A percentile compares a stretch with the other conserved stretches of the same genome.
These are phyloP conservation scores for Ceratocystis variospora DNA, from an alignment of 2,329 filamentous ascomycete species.

Conservation along the genomic window DNA sequence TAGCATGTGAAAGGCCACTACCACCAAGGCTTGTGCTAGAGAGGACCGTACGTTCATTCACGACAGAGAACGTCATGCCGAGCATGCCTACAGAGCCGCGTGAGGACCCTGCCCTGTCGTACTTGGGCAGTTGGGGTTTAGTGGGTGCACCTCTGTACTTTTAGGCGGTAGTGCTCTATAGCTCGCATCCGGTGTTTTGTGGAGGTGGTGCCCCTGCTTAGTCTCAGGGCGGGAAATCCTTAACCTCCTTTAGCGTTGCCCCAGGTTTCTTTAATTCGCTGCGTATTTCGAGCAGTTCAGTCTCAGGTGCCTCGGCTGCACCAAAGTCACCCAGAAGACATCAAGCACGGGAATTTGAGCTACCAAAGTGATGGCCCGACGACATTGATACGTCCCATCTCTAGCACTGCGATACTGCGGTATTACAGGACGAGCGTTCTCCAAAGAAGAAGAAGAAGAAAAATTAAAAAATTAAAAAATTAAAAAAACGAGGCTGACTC, in stretches of 20 bases:
- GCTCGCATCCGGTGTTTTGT: background rate
- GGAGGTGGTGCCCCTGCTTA: background rate
- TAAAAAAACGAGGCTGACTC: background rate
- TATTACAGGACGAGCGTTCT: background rate
- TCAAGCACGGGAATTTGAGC: background rate
- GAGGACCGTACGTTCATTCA: background rate
- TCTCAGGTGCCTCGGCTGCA: background rate
- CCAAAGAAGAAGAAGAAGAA: background rate
- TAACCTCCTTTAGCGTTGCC: background rate
- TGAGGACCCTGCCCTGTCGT: background rate
- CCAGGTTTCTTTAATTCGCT: background rate
- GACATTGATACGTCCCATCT: too few relatives aligned
- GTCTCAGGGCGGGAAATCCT: background rate
- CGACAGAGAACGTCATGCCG: background rate
- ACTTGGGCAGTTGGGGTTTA: background rate
- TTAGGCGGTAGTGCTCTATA: background rate
- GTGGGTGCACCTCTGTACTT: background rate
- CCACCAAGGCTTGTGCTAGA: background rate
- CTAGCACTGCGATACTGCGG: background rate
- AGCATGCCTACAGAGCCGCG: conserved; percentile 4
- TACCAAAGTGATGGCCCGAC: background rate
- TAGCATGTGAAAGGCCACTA: conserved; percentile 5
- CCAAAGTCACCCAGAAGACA: background rate
- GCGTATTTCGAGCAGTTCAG: background rate
- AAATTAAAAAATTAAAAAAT: too few relatives aligned